phyloP scores from a whole-genome alignment of 306 rosid genomes.

The Malus fusca region DNA sequence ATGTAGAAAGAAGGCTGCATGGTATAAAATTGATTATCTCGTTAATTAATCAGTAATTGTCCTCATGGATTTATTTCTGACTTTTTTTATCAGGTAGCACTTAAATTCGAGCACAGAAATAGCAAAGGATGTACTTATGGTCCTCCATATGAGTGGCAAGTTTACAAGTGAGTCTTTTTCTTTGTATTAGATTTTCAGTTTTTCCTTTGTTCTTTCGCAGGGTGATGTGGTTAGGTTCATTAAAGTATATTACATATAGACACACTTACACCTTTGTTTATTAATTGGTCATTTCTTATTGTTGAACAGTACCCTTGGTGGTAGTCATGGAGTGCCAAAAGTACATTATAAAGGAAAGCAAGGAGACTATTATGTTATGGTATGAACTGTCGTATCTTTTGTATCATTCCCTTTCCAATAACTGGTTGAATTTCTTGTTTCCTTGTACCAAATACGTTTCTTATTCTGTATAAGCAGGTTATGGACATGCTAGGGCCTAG shows the following conservation, averaged over 20 bases:
- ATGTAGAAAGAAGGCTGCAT: not conserved
- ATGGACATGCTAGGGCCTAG: constrained; percentile 99
- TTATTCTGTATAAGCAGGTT: constrained; percentile 43
- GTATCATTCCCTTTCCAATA: not conserved
- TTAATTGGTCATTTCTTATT: not conserved
- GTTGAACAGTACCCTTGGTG: constrained; percentile 74
- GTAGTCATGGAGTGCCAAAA: constrained; percentile 93
- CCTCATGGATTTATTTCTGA: constrained; percentile 5
- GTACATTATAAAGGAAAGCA: constrained; percentile 86
- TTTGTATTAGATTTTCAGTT: not conserved
- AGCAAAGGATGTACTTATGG: constrained; percentile 95
- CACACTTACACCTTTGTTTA: not conserved
- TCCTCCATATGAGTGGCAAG: constrained; percentile 99
- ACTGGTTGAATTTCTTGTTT: constrained; percentile 4
- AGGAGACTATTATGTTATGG: constrained; percentile 91
- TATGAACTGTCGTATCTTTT: constrained; percentile 25
- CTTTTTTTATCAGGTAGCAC: constrained; percentile 66
- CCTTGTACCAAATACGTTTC: not conserved
- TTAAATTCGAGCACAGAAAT: constrained; percentile 90
- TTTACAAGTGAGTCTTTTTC: constrained; percentile 62
- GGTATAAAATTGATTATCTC: not conserved
- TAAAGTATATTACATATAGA: not conserved
- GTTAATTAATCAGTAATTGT: not conserved
- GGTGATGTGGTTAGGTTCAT: not conserved
- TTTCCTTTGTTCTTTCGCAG: not conserved